Evolutionary conservation across 2,329 filamentous ascomycete species (phyloP), one percentile per base, ranked within the genome.

Genomic region (Ophiocordyceps camponoti-saundersi): DNA sequence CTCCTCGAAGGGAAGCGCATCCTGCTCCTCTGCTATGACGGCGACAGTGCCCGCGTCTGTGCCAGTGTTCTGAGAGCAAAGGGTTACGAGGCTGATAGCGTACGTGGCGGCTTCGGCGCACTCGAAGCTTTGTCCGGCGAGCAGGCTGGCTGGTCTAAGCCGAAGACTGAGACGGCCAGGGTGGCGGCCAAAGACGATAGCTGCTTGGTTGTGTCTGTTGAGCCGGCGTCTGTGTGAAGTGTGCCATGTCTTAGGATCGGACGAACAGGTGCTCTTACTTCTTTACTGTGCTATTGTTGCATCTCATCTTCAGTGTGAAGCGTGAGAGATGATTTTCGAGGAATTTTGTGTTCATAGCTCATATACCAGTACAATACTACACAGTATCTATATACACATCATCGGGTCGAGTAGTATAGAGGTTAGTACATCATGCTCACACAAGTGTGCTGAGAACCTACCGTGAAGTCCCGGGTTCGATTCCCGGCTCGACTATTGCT

Each of bases 1-100:
- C 48, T 56, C 11, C 48, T 67, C 1, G 42, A 49, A 7, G 58
- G 52, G 4, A 63, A 61, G 47, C 61, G 62, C 6, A 54, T 72
- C 13, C 53, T 77, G 12, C 52, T 75, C 11, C 54, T 73, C 11
- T 77, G 73, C 54, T 75, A 76, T 46, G 61, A 73, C 44, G 74
- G 74, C 3, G 71, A 78, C 48, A 71, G 67, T 29, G 64, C 73
- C 5, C 64, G 74, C 0, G 65, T 77, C 6, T 73, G 72, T 3
- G 70, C 70, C 2, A 75, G 71, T 46, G 65, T 77, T 3, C 55
- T 77, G 44, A 62, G 72, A 6, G 71, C 69, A 0, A 72, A 70
- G 50, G 71, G 68, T 0, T 59, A 67, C 22, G 61, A 65, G 48
- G 69, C 70, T 1, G 65, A 68, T 41, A 72, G 67, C 51, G 52